Percentiles rank a stretch among this genome's conserved stretches.
These are phyloP conservation scores for Aspergillus phoenicis DNA, from an alignment of 2,329 filamentous ascomycete species.

Conservation along the genomic window DNA sequence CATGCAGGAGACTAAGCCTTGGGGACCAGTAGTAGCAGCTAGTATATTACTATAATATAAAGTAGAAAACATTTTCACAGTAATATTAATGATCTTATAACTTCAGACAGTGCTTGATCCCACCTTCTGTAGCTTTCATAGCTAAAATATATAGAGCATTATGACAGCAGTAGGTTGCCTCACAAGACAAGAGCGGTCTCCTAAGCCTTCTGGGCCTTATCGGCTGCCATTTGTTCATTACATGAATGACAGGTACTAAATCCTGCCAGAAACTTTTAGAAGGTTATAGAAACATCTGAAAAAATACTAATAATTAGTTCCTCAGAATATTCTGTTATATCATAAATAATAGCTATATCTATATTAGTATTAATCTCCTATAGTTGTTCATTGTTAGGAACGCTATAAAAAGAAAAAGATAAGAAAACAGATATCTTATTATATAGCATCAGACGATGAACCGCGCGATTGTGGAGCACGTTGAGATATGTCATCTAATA, in stretches of 20 bases:
- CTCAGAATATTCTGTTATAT: not conserved
- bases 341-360: not conserved
- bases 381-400: not conserved
- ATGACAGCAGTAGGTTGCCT: not conserved
- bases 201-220: not conserved
- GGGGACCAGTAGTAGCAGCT: not conserved
- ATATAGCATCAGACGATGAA: too few species aligned
- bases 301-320: not conserved
- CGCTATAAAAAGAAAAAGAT: not conserved
- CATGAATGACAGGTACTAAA: not conserved
- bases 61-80: not conserved
- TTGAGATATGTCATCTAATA: not conserved
- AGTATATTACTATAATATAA: not conserved
- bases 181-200: not conserved
- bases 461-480: too few species aligned
- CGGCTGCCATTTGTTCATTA: not conserved
- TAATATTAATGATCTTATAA: not conserved
- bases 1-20: not conserved
- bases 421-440: not conserved
- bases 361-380: not conserved
- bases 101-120: not conserved
- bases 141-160: not conserved
- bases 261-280: not conserved
- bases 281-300: not conserved
- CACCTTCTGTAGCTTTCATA: not conserved